Conservation (phyloP, 1,284 basidiomycete genomes). For the Pyrrhoderma noxium region DNA sequence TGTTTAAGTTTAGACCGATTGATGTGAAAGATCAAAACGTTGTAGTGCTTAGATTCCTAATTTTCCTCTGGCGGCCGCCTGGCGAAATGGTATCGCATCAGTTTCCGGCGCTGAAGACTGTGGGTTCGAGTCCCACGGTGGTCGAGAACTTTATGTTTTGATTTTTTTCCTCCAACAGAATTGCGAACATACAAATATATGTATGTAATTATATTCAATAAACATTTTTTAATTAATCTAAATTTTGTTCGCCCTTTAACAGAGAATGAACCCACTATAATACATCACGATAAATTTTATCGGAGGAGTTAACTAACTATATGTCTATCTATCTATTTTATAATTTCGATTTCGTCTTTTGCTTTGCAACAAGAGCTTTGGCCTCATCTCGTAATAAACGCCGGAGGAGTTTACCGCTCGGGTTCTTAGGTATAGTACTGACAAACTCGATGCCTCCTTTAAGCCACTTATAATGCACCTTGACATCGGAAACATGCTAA, state of each 20-base stretch:
- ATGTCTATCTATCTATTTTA: too few species aligned
- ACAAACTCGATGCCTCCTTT: slow-evolving; percentile 62
- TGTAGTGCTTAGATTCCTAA: background rate
- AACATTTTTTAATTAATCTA: too few species aligned
- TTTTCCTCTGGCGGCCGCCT: background rate
- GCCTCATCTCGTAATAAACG: slow-evolving; percentile 49
- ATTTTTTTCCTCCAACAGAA: too few species aligned
- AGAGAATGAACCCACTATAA: too few species aligned
- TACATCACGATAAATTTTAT: too few species aligned
- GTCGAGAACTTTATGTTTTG: too few species aligned
- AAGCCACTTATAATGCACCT: slow-evolving; percentile 65
- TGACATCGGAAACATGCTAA: slow-evolving; percentile 63
- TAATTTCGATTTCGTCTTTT: slow-evolving; percentile 11
- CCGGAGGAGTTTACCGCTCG: slow-evolving; percentile 60
- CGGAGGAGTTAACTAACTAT: too few species aligned
- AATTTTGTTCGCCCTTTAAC: too few species aligned
- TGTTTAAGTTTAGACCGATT: background rate
- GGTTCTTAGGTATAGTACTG: slow-evolving; percentile 64
- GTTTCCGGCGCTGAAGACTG: slow-evolving; percentile 18
- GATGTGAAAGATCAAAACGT: background rate
- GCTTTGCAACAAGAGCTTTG: slow-evolving; percentile 14
- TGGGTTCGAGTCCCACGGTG: slow-evolving; percentile 15
- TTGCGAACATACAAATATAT: too few species aligned
- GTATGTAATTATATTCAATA: too few species aligned
- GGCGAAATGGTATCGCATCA: slow-evolving; percentile 16